phyloP scores from a whole-genome alignment of 2,329 filamentous ascomycete species.

The Diaporthe ampelina region DNA sequence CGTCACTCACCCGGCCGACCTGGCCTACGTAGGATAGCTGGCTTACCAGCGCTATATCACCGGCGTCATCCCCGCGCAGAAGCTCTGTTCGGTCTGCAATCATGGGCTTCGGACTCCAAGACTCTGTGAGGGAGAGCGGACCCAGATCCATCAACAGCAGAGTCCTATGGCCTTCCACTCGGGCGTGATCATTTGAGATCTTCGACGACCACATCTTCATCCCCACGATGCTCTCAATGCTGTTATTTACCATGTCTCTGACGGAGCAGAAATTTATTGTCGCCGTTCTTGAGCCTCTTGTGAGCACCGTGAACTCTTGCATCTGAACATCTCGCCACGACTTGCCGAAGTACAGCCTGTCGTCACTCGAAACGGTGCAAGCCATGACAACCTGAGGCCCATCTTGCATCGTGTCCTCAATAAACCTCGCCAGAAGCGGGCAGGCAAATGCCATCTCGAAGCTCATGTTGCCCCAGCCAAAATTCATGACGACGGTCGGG shows the following conservation, averaged over 20 bases:
- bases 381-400: background rate
- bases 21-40: background rate
- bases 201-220: fast-evolving
- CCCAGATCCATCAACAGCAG: background rate
- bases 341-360: background rate
- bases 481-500: slow-evolving; percentile 20
- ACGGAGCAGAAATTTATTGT: no score
- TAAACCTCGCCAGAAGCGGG: background rate
- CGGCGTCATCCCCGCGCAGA: background rate
- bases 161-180: background rate
- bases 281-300: background rate
- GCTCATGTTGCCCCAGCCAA: background rate
- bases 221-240: background rate
- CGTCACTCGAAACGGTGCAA: background rate
- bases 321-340: background rate
- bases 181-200: background rate
- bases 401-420: background rate
- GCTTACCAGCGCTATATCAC: background rate
- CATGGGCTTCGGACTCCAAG: no score
- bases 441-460: background rate
- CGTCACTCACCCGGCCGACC: background rate
- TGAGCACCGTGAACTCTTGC: background rate
- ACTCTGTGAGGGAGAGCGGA: no score
- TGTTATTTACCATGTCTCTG: no score
- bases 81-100: background rate